Evolutionary conservation across 768 basidiomycete species (phyloP), one percentile per base, ranked within the genome.

Genomic region (Naematelia aurantialba): DNA sequence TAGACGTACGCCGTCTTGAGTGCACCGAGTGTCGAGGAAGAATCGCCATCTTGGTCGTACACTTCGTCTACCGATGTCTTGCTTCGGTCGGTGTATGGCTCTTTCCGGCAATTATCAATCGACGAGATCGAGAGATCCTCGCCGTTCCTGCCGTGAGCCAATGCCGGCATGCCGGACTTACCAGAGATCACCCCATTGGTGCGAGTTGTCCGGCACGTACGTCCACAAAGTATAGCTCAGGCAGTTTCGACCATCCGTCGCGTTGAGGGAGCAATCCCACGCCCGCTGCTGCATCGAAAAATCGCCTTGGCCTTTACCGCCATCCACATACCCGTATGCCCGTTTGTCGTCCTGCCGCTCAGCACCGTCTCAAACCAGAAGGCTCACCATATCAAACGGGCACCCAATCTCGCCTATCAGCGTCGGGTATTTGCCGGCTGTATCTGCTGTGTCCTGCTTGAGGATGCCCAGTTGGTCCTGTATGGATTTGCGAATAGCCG

Each of bases 171-270:
- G 13, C 26, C 4, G 2, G 2, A 66, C 68, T 60, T 51, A 72
- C 94, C 93, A 99, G 0, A 86, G 86, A 77, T 99, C 94, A 13
- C 94, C 91, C 89, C 89, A 96, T 70, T 83, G 80, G 71, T 97
- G 90, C 24, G 81, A 81, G 70, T 86, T 86, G 66, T 94, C 89
- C 0, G 79, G 75, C 19, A 67, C 67, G 59, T 80, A 80, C 5
- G 70, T 77, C 80, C 80, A 80, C 10, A 78, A 42, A 14, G 79
- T 78, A 53, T 70, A 79, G 65, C 79, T 79, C 56, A 80, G 64
- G 39, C 74, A 54, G 63, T 80, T 80, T 0, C 60, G 60, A 13
- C 79, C 80, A 53, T 80, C 80, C 59, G 71, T 67, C 1, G 78
- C 80, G 60, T 77, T 78, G 42, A 80, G 63, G 26, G 72, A 77